Percentiles rank a stretch among this genome's conserved stretches.
These are phyloP conservation scores for Exophiala oligosperma DNA, from an alignment of 2,329 filamentous ascomycete species.

Conservation along the genomic window DNA sequence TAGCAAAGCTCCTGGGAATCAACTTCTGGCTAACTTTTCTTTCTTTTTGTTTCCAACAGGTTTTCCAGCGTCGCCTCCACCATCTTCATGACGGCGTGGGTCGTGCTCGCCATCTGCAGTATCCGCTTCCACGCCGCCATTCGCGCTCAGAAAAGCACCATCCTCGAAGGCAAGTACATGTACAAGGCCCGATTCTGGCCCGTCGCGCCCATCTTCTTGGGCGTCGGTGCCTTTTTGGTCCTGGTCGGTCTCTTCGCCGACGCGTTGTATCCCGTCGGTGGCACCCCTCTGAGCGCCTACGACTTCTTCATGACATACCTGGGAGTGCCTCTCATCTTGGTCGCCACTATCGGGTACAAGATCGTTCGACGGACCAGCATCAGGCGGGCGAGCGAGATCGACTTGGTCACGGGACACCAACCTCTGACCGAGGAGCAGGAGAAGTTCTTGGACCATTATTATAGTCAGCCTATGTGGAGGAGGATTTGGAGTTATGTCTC, in stretches of 20 bases:
- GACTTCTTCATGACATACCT: slow-evolving; percentile 1
- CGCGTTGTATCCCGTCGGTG: neutral
- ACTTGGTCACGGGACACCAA: slow-evolving; percentile 1
- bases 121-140: slow-evolving; percentile 71
- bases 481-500: slow-evolving; percentile 1
- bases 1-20: slow-evolving; percentile 54
- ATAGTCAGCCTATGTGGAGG: neutral
- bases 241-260: slow-evolving; percentile 1
- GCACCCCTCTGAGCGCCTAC: neutral
- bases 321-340: neutral
- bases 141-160: neutral
- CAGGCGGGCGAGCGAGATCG: neutral
- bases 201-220: neutral
- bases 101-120: slow-evolving; percentile 47
- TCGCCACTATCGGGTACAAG: slow-evolving; percentile 1
- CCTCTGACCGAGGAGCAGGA: slow-evolving; percentile 1
- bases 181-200: slow-evolving; percentile 1
- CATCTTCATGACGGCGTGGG: slow-evolving; percentile 72
- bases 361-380: neutral
- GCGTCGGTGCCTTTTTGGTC: neutral
- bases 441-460: slow-evolving; percentile 4
- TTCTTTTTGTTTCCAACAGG: slow-evolving; percentile 58
- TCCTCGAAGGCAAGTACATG: neutral
- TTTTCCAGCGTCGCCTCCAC: slow-evolving; percentile 72
- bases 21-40: slow-evolving; percentile 45